These are phyloP conservation scores for Talaromyces rugulosus DNA, from an alignment of 2,329 filamentous ascomycete species.

Conservation along the genomic window DNA sequence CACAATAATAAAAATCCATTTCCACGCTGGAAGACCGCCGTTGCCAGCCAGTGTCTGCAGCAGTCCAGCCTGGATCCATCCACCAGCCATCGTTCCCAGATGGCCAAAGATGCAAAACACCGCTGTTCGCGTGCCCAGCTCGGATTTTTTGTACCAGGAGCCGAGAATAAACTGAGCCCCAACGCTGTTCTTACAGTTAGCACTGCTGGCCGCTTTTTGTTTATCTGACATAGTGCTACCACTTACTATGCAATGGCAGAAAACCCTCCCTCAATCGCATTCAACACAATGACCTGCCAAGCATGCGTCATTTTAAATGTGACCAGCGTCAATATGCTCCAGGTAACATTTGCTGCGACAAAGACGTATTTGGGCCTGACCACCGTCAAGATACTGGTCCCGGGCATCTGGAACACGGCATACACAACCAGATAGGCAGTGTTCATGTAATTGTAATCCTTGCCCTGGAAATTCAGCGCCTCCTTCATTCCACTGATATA, in stretches of 20 bases:
- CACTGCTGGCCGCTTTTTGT: neutral
- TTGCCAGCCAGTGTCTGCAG: constrained; percentile 32
- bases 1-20: constrained; percentile 52
- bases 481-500: constrained; percentile 43
- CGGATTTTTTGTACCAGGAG: constrained; percentile 58
- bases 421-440: constrained; percentile 37
- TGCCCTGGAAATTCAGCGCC: constrained; percentile 34
- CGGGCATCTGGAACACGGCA: constrained; percentile 43
- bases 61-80: constrained; percentile 36
- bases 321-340: constrained; percentile 42
- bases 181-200: constrained; percentile 22
- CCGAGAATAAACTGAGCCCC: constrained; percentile 64
- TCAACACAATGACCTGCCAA: constrained; percentile 43
- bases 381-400: constrained; percentile 37
- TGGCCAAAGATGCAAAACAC: constrained; percentile 44
- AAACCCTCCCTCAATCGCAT: constrained; percentile 43
- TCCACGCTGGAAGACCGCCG: constrained; percentile 38
- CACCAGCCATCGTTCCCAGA: constrained; percentile 40
- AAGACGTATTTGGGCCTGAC: constrained; percentile 41
- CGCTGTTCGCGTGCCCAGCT: constrained; percentile 18
- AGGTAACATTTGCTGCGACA: constrained; percentile 40
- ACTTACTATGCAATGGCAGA: constrained; percentile 40
- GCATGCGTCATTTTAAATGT: constrained; percentile 41
- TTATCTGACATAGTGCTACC: too few species aligned
- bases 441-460: constrained; percentile 41